phyloP scores from a whole-genome alignment of 1,284 basidiomycete genomes.

The Vanrija pseudolonga region DNA sequence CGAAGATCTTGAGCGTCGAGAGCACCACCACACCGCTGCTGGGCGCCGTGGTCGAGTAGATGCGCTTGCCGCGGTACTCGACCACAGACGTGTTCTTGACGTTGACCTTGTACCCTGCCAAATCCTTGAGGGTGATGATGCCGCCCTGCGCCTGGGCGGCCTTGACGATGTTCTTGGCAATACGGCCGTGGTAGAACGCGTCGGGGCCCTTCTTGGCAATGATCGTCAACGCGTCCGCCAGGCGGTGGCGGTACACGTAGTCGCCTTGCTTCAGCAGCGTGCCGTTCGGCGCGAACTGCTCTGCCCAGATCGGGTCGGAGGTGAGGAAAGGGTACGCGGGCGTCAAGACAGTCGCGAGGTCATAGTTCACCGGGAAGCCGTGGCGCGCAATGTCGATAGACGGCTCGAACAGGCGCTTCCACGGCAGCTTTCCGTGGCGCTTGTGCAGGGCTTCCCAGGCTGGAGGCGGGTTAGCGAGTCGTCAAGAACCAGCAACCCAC shows the following conservation, averaged over 20 bases:
- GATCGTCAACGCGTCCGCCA: constrained; percentile 24
- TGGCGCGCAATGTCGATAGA: constrained; percentile 64
- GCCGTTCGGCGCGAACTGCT: constrained; percentile 33
- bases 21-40: constrained; percentile 31
- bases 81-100: constrained; percentile 21
- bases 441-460: constrained; percentile 67
- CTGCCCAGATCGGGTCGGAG: constrained; percentile 33
- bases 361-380: constrained; percentile 60
- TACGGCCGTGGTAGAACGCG: constrained; percentile 22
- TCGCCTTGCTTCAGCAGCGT: constrained; percentile 19
- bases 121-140: constrained; percentile 26
- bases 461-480: constrained; percentile 8
- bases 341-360: constrained; percentile 22
- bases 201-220: constrained; percentile 25
- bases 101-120: constrained; percentile 24
- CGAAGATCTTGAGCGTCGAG: constrained; percentile 37
- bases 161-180: constrained; percentile 25
- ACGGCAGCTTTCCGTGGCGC: constrained; percentile 65
- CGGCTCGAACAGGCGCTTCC: constrained; percentile 69
- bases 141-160: constrained; percentile 20
- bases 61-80: constrained; percentile 29
- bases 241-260: constrained; percentile 15
- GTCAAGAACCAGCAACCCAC: constrained; percentile 35
- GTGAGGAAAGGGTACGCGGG: constrained; percentile 10
- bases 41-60: constrained; percentile 30